phyloP scores from a whole-genome alignment of 1,139 yeast species.

The Fermentozyma sake region DNA sequence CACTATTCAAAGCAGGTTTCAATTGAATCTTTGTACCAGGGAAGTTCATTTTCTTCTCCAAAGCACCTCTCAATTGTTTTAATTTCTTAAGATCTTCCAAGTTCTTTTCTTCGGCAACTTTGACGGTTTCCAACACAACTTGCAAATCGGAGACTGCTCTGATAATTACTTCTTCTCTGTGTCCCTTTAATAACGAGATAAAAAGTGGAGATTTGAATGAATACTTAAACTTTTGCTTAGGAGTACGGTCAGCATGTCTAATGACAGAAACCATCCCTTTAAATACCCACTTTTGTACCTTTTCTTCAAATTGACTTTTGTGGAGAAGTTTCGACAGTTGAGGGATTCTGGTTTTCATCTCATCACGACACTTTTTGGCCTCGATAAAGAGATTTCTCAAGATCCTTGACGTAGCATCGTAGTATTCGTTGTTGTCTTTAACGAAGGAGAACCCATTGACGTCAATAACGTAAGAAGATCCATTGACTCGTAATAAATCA shows the following conservation, averaged over 20 bases:
- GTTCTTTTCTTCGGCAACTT: conserved; percentile 70
- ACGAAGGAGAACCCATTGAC: conserved; percentile 98
- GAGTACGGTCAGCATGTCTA: conserved; percentile 97
- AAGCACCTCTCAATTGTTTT: conserved; percentile 69
- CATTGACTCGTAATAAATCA: conserved; percentile 85
- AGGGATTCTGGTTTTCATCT: conserved; percentile 37
- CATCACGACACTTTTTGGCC: conserved; percentile 46
- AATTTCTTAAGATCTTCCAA: conserved; percentile 81
- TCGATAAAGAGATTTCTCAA: conserved; percentile 67
- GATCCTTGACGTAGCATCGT: conserved; percentile 78
- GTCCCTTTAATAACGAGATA: conserved; percentile 85
- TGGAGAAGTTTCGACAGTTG: conserved; percentile 32
- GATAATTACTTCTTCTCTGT: conserved; percentile 92
- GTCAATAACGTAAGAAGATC: conserved; percentile 88
- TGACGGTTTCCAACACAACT: conserved; percentile 81
- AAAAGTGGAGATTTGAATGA: conserved; percentile 87
- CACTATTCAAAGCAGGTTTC: conserved; percentile 74
- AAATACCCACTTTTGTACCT: conserved; percentile 94
- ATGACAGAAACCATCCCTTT: conserved; percentile 90
- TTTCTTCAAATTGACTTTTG: conserved; percentile 58
- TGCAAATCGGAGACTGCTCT: conserved; percentile 83
- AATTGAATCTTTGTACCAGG: conserved; percentile 97
- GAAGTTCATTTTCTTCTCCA: conserved; percentile 81
- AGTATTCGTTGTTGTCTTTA: conserved; percentile 83
- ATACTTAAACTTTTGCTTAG: conserved; percentile 97